Base-by-base conservation (phyloP, 495 filamentous ascomycete genomes). In the Neurospora terricola region DNA sequence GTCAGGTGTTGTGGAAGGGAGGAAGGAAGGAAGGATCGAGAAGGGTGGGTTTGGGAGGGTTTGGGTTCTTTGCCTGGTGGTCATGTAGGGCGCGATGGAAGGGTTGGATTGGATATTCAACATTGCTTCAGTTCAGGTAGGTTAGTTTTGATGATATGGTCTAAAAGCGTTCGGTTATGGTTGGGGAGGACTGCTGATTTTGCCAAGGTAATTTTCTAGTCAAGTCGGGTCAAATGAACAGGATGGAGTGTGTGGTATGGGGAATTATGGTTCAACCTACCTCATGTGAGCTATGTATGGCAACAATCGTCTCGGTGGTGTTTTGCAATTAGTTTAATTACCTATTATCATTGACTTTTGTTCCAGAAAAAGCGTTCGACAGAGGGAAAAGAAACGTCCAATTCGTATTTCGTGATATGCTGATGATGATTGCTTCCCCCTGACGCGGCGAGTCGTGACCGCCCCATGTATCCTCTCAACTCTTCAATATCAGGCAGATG, bases 401-500 rank as follows among this genome's bases (percentile, higher is more conserved):
- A 34, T 34, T 66, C 27, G 27, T 66, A 66, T 66, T 66, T 66
- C 27, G 54, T 66, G 54, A 66, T 66, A 66, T 66, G 54, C 54
- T 66, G 54, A 66, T 62, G 54, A 62, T 66, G 54, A 66, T 30
- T 66, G 54, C 23, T 66, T 34, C 54, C 27, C 23, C 48, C 27
- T 18, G 18, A 66, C 14, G 54, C 5, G n/a, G 45, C 45, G 45
- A 23, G 4, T 54, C 27, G 54, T 34, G 14, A 66, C 14, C 5
- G 27, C 27, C 54, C 14, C 48, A 34, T 27, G 43, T n/a, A 37
- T 69, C 43, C 23, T n/a, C 71, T 30, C 62, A 48, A 70, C 38
- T 16, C 7, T 66, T 66, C 3, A 34, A 2, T 2, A 16, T 7
- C 16, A 77, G 11, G 76, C 42, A 42, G 73, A 74, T 30, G 75